phyloP scores from a whole-genome alignment of 805 yeast species.

The Candida quercuum region DNA sequence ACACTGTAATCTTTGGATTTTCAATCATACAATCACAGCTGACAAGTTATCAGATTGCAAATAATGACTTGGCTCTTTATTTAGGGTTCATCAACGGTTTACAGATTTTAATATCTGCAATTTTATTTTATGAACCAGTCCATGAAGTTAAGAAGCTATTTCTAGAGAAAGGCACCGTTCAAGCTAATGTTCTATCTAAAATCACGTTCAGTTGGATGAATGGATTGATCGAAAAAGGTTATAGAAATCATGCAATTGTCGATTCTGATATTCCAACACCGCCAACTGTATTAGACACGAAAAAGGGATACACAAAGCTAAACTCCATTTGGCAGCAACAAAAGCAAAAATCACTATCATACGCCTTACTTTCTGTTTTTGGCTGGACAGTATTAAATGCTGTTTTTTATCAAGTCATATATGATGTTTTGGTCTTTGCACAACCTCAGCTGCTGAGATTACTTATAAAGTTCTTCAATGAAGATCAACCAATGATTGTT shows the following conservation, averaged over 20 bases:
- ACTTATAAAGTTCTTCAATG: constrained; percentile 56
- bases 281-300: constrained; percentile 61
- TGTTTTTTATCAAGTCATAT: constrained; percentile 64
- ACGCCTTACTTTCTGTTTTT: constrained; percentile 65
- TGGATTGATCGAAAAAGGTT: constrained; percentile 73
- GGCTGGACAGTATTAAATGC: constrained; percentile 69
- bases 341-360: constrained; percentile 42
- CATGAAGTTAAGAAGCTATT: constrained; percentile 36
- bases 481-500: constrained; percentile 29
- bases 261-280: constrained; percentile 72
- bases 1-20: constrained; percentile 38
- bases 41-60: constrained; percentile 22
- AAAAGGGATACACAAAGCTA: constrained; percentile 43
- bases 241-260: constrained; percentile 40
- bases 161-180: constrained; percentile 38
- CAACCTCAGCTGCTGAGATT: constrained; percentile 79
- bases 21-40: constrained; percentile 36
- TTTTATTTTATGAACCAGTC: constrained; percentile 29
- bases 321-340: constrained; percentile 58
- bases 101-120: constrained; percentile 26
- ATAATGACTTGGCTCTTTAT: constrained; percentile 22
- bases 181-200: constrained; percentile 67
- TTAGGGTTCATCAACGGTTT: constrained; percentile 26
- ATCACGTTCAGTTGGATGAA: constrained; percentile 92
- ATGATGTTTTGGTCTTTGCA: constrained; percentile 77